Evolutionary conservation across 148 eudicot genomes (phyloP), one percentile per base, ranked within the genome.

Genomic region (Chenopodium quinoa): DNA sequence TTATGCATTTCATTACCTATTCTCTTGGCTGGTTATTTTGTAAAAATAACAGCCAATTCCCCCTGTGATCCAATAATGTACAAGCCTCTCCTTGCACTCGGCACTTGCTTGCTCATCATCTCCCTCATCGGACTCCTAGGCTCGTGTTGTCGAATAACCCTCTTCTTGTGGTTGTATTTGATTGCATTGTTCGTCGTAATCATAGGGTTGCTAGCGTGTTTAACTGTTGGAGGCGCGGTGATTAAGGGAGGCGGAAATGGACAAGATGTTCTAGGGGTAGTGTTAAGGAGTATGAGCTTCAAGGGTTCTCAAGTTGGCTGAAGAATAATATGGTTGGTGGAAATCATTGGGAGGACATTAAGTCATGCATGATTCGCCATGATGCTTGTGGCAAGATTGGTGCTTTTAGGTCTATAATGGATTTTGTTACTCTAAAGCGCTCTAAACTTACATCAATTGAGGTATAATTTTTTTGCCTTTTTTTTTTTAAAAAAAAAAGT

Each of bases 41-140:
- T 85, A 8, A 80, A 75, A 54, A 6, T 76, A 2, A 6, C 82
- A 1, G 84, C 89, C 0, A 54, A 76, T 77, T 87, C 89, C 17
- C 89, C 89, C 7, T 87, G 89, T 73, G 87, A 87, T 71, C 87
- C 89, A 23, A 66, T 87, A 65, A 74, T 85, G 86, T 87, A 87
- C 85, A 87, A 81, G 77, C 89, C 89, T 34, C 87, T 87, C 40
- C 65, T 87, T 12, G 73, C 58, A 19, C 37, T 87, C 2, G 89
- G 89, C 3, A 3, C 63, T 23, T 74, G 72, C 80, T 79, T 87
- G 70, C 78, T 85, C 13, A 32, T 73, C 58, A 22, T 85, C 78
- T 85, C 89, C 2, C 37, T 87, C 25, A 20, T 87, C 3, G 89
- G 89, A n/a, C 56, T 87, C 46, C 52, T 85, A 4, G 89, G 87